Base-by-base conservation (phyloP, 139 green algal species). In the Gonium pectorale region DNA sequence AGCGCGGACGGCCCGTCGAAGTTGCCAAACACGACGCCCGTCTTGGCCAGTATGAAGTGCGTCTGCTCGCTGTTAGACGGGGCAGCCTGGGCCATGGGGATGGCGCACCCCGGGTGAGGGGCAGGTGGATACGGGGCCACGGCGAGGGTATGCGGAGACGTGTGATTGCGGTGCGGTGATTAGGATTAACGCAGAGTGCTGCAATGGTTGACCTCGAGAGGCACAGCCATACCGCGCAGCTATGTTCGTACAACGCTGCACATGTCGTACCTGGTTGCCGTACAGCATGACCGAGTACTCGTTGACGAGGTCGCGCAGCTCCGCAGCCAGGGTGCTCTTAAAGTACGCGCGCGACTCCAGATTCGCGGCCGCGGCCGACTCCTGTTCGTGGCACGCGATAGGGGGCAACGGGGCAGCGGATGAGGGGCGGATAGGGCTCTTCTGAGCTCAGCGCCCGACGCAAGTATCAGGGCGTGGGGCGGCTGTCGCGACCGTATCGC, bases 221-320 rank as follows among this genome's bases (percentile, higher is more conserved):
- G 29, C 6, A 22, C 60, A 3, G 40, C 7, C 29, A 15, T 5
- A 15, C 27, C 27, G 60, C 5, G 22, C 40, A 27, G 6, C 27
- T 38, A 67, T 67, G 29, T 38, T 40, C 5, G n/a, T 27, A 7
- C 29, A 67, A 38, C 27, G 15, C 9, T 4, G n/a, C 33, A 71
- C 13, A 11, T 15, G 46, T 54, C 64, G 35, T 49, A 49, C 64
- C 64, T 27, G 11, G 35, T 71, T 71, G 64, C 64, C 64, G 64
- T 71, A 71, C 64, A 71, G 35, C 64, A 71, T 71, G 35, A 29
- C 64, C 27, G 35, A 8, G 35, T 49, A 49, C 35, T 71, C 64
- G 11, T 26, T n/a, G 9, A 5, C 27, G 35, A 33, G 49, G 9
- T 11, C 64, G 11, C 27, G 3, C 64, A 71, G 35, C 64, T 71